Percentiles rank a stretch among this genome's conserved stretches.
These are phyloP conservation scores for Serendipita vermifera DNA, from an alignment of 768 basidiomycete species.

Conservation along the genomic window DNA sequence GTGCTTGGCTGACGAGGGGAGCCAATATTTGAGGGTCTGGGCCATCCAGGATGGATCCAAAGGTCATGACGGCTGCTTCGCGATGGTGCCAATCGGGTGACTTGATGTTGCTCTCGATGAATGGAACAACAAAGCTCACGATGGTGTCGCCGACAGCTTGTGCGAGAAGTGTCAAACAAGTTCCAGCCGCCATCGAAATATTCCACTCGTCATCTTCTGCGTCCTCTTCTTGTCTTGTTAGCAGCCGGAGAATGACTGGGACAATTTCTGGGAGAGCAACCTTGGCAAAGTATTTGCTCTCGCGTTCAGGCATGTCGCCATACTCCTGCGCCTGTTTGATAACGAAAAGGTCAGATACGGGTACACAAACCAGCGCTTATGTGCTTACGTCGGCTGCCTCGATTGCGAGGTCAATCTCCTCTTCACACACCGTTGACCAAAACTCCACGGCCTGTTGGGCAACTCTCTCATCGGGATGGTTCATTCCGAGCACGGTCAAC, in stretches of 20 bases:
- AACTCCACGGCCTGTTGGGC: slow-evolving; percentile 96
- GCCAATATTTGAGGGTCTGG: slow-evolving; percentile 79
- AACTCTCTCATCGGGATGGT: slow-evolving; percentile 78
- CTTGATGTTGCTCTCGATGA: slow-evolving; percentile 94
- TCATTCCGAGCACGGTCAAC: slow-evolving; percentile 98
- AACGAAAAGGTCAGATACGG: not conserved
- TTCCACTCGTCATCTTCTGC: slow-evolving; percentile 99
- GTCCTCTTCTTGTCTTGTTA: slow-evolving; percentile 91
- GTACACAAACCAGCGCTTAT: not conserved
- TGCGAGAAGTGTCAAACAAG: slow-evolving; percentile 78
- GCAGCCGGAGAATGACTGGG: slow-evolving; percentile 76
- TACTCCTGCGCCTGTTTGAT: slow-evolving; percentile 65
- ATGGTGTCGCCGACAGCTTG: slow-evolving; percentile 83
- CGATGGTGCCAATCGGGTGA: slow-evolving; percentile 85
- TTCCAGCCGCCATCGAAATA: slow-evolving; percentile 91
- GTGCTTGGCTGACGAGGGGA: slow-evolving; percentile 85
- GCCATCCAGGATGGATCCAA: slow-evolving; percentile 94
- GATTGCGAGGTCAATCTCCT: slow-evolving; percentile 83
- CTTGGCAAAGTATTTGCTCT: slow-evolving; percentile 86
- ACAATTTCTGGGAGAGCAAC: slow-evolving; percentile 89
- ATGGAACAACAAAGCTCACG: slow-evolving; percentile 88
- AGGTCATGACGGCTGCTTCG: slow-evolving; percentile 97
- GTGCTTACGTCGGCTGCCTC: slow-evolving; percentile 75
- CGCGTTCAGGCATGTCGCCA: slow-evolving; percentile 71
- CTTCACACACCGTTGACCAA: slow-evolving; percentile 98